Percentiles rank a stretch among this genome's conserved stretches.
Conservation (phyloP, 1,284 basidiomycete species). For the Trichosporon coremiiforme region DNA sequence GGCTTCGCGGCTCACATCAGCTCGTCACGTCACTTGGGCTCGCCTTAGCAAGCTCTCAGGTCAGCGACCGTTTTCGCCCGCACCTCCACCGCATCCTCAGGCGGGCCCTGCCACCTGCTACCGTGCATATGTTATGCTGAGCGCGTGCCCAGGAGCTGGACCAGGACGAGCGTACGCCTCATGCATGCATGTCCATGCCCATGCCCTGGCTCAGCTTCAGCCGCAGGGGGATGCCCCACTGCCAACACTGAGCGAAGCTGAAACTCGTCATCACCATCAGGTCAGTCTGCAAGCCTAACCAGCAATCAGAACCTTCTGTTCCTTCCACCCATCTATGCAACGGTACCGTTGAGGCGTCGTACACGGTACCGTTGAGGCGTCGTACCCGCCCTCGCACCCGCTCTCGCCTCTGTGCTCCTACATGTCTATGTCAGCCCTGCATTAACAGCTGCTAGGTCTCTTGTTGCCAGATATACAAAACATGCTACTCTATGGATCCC, state of each 20-base stretch:
- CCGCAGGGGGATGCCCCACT: not conserved
- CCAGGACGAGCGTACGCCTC: not conserved
- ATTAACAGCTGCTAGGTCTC: slow-evolving; percentile 1
- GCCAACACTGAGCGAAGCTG: not conserved
- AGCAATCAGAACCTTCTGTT: not conserved
- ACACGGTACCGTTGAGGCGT: too few relatives aligned
- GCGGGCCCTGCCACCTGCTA: not conserved
- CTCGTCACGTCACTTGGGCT: not conserved
- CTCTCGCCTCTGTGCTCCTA: not conserved
- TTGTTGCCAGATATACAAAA: not conserved
- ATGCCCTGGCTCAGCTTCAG: not conserved
- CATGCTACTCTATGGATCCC: not conserved
- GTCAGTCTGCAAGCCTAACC: not conserved
- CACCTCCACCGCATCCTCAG: not conserved
- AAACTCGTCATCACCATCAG: slow-evolving; percentile 1
- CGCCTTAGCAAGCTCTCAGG: not conserved
- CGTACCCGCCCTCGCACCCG: too few relatives aligned
- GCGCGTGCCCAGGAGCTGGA: not conserved
- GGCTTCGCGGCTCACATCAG: not conserved
- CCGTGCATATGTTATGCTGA: not conserved
- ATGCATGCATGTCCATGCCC: not conserved
- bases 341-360: too few relatives aligned
- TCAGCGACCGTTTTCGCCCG: slow-evolving; percentile 5
- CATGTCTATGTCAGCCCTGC: not conserved
- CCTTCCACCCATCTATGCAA: not conserved